Evolutionary conservation across 306 rosid genomes (phyloP).

Genomic region (Prunus davidiana): DNA sequence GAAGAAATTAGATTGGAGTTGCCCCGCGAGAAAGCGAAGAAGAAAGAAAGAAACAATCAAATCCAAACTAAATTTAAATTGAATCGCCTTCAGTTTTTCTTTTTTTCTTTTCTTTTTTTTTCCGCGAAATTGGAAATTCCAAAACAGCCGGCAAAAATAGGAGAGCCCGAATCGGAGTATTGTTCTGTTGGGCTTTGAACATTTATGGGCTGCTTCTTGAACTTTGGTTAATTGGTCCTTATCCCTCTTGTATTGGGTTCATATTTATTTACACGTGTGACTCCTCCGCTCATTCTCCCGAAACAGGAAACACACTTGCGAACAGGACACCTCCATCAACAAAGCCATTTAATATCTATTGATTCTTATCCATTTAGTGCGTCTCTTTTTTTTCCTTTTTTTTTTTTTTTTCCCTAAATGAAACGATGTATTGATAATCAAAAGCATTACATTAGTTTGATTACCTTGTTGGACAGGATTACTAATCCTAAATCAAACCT

Average conservation of each 20-base stretch:
- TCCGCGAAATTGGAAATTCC: not conserved
- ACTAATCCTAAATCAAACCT: too few species aligned
- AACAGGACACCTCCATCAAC: not conserved
- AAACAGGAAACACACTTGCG: not conserved
- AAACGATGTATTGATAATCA: too few species aligned
- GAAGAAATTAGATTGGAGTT: not conserved
- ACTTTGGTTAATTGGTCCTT: not conserved
- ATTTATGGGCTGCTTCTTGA: not conserved
- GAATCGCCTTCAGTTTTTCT: not conserved
- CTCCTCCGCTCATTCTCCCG: not conserved
- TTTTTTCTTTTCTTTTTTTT: too few species aligned
- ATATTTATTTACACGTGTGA: not conserved
- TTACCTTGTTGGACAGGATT: too few species aligned
- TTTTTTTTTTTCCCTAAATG: too few species aligned
- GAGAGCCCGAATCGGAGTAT: not conserved
- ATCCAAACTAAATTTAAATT: not conserved
- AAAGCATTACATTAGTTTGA: too few species aligned
- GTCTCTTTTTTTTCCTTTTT: too few species aligned
- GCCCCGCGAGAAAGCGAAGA: not conserved
- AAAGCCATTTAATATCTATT: too few species aligned
- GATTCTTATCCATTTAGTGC: too few species aligned
- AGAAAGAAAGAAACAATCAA: not conserved
- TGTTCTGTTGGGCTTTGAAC: not conserved
- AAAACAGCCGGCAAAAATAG: slow-evolving; percentile 14
- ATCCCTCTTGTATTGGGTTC: not conserved